These are phyloP conservation scores for Globisporangium cederbergense DNA, from an alignment of 352 stramenopile species.

Conservation along the genomic window DNA sequence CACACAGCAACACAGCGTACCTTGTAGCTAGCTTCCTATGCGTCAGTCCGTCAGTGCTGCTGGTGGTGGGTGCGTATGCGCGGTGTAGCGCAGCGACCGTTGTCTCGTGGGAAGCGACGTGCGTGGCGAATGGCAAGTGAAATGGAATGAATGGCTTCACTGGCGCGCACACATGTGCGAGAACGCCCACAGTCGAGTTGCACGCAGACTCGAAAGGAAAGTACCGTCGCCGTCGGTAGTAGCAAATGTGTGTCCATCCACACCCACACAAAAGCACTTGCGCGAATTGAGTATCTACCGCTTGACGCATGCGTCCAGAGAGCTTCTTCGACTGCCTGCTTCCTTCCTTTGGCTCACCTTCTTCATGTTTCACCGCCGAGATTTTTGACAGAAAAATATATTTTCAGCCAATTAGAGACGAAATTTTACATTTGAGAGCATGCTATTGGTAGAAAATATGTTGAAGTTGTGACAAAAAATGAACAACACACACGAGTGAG, in stretches of 20 bases:
- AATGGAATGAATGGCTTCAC: too few species aligned
- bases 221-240: background rate
- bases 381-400: background rate
- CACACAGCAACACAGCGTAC: background rate
- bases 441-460: constrained; percentile 12
- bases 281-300: background rate
- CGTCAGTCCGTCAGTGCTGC: background rate
- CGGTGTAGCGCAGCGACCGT: too few species aligned
- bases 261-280: background rate
- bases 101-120: too few species aligned
- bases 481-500: background rate
- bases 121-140: too few species aligned
- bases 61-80: too few species aligned
- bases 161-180: too few species aligned
- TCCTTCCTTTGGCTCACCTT: background rate
- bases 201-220: background rate
- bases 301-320: background rate
- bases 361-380: constrained; percentile 1
- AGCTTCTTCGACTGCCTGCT: constrained; percentile 2
- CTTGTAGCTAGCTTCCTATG: background rate
- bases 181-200: too few species aligned
- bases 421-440: background rate
- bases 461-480: constrained; percentile 9
- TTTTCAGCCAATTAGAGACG: constrained; percentile 1
- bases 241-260: background rate